phyloP scores from a whole-genome alignment of 805 yeast genomes.

The Candida parachauliodes region DNA sequence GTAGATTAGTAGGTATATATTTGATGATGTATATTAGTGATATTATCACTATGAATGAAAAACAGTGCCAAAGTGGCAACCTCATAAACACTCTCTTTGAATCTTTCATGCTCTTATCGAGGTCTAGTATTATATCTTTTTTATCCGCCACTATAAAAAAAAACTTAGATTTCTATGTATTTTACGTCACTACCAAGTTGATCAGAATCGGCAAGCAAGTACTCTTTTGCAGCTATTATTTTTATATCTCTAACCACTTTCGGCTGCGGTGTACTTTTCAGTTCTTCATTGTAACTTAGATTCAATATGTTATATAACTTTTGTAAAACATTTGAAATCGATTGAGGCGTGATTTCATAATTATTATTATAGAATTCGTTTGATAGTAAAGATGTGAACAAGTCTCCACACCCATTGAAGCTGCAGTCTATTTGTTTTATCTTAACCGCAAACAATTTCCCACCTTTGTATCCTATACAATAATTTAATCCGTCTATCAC shows the following conservation, averaged over 20 bases:
- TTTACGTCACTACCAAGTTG: not conserved
- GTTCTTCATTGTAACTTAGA: slow-evolving; percentile 23
- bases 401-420: slow-evolving; percentile 74
- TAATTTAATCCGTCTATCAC: slow-evolving; percentile 33
- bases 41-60: not conserved
- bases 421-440: slow-evolving; percentile 52
- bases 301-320: slow-evolving; percentile 27
- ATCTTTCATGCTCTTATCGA: slow-evolving; percentile 1
- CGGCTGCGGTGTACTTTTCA: slow-evolving; percentile 9
- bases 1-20: not conserved
- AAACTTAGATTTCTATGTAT: not conserved
- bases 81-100: not conserved
- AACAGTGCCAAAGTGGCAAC: not conserved
- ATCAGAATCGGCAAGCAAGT: slow-evolving; percentile 16
- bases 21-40: not conserved
- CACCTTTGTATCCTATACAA: slow-evolving; percentile 33
- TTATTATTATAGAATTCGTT: slow-evolving; percentile 39
- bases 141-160: not conserved
- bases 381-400: slow-evolving; percentile 60
- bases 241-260: slow-evolving; percentile 31
- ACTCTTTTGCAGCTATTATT: slow-evolving; percentile 32
- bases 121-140: not conserved
- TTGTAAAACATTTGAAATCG: slow-evolving; percentile 22
- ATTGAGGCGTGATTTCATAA: slow-evolving; percentile 19
- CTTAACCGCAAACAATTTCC: slow-evolving; percentile 29